A percentile compares a stretch with the other conserved stretches of the same genome.
Evolutionary conservation across 768 basidiomycete species (phyloP).

Genomic region (Pilatotrama ljubarskyi): DNA sequence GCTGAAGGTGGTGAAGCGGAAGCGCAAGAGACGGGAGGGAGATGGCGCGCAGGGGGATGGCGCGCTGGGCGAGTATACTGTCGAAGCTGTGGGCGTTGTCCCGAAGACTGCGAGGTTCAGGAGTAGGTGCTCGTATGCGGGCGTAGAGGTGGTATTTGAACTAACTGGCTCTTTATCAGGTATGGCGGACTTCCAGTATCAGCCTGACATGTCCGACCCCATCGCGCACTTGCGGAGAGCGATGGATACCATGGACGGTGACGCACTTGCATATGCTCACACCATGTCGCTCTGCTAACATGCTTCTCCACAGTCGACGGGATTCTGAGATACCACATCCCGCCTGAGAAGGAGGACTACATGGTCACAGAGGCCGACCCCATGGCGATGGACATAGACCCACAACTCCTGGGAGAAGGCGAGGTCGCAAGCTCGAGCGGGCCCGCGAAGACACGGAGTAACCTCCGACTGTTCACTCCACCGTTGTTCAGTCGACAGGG

Average conservation of each 20-base stretch:
- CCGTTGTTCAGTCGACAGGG: conserved; percentile 85
- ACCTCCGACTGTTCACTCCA: conserved; percentile 79
- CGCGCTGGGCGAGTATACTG: conserved; percentile 67
- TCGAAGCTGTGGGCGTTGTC: conserved; percentile 72
- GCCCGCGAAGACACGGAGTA: conserved; percentile 41
- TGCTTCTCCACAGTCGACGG: conserved; percentile 55
- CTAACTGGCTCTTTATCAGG: conserved; percentile 44
- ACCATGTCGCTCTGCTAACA: neutral
- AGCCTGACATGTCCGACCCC: conserved; percentile 72
- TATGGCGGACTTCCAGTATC: conserved; percentile 93
- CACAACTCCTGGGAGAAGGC: conserved; percentile 34
- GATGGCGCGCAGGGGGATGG: conserved; percentile 31
- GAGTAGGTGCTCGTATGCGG: conserved; percentile 56
- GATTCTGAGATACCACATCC: conserved; percentile 68
- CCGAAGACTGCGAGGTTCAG: conserved; percentile 86
- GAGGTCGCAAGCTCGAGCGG: neutral
- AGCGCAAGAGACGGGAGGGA: conserved; percentile 42
- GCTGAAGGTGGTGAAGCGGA: conserved; percentile 78
- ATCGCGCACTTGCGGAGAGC: conserved; percentile 66
- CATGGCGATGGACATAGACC: conserved; percentile 52
- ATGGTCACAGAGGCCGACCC: conserved; percentile 33
- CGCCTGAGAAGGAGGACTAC: conserved; percentile 69
- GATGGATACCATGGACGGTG: conserved; percentile 85
- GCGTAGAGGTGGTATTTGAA: neutral
- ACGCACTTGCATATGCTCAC: neutral